Evolutionary conservation across 305 asterid genomes (phyloP), one percentile per base, ranked within the genome.

Genomic region (Solanum chacoense): DNA sequence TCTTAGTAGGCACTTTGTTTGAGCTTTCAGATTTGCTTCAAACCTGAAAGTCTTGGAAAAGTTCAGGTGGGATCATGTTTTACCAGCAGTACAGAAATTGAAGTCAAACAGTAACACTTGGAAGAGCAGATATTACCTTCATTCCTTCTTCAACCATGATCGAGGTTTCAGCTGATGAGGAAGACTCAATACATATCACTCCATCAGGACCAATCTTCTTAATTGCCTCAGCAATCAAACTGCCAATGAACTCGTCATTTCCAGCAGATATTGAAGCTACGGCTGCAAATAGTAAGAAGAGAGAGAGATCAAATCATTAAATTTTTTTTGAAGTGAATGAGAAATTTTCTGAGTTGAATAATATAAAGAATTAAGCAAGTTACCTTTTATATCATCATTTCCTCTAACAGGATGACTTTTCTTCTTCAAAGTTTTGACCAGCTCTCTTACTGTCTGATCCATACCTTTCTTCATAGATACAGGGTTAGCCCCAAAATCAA

Each of bases 231-330:
- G 98, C 98, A 80, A 97, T 94, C 88, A 96, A 91, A 87, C 90
- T 90, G 86, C 99, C 99, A 80, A 97, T 74, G 89, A 89, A 91
- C 89, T 94, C 98, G 93, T 97, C 99, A 92, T 97, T 97, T 85
- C 99, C 99, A 88, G 98, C 96, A 86, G 98, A 94, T 87, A 97
- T 90, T n/a, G 99, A 91, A 91, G 99, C 99, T 75, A 96, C 94
- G n/a, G 99, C 99, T 97, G 93, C 89, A 93, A 71, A 89, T 88
- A 90, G 88, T 80, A 45, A 59, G 50, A 71, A 81, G 28, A 74
- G 29, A 42, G 0, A 40, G 83, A 75, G 55, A 40, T 50, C 20
- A 45, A 63, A 45, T 38, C 76, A 12, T 37, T 28, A 8, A 16
- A 7, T 59, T 2, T 9, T 50, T 35, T n/a, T n/a, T 50, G 11